Evolutionary conservation across 768 basidiomycete genomes (phyloP).

Genomic region (Rossbeevera mucosa): DNA sequence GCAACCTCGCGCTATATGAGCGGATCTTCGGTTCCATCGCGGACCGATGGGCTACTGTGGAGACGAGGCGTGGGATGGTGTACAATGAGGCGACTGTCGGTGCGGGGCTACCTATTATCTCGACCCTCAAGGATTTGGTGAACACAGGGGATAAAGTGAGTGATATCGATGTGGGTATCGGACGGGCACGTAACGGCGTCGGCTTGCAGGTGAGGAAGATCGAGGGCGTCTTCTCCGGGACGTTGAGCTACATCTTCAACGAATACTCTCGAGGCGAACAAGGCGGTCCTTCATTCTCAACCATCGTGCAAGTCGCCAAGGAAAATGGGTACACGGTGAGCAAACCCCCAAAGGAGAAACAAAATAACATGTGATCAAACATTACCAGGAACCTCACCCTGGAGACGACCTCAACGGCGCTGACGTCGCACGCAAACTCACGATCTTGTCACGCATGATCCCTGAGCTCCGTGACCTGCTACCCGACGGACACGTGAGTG

Average conservation of each 20-base stretch:
- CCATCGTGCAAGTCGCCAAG: constrained; percentile 82
- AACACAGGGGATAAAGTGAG: constrained; percentile 86
- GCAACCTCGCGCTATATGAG: constrained; percentile 60
- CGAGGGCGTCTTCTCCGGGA: constrained; percentile 97
- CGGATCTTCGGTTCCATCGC: constrained; percentile 51
- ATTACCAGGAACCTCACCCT: constrained; percentile 91
- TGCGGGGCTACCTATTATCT: constrained; percentile 89
- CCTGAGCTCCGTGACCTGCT: constrained; percentile 48
- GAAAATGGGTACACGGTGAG: constrained; percentile 92
- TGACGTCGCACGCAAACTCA: constrained; percentile 95
- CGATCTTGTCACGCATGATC: constrained; percentile 85
- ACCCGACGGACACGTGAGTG: constrained; percentile 73
- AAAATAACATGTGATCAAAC: constrained; percentile 23
- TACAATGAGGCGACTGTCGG: constrained; percentile 92
- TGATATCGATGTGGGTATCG: not conserved
- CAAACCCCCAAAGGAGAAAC: not conserved
- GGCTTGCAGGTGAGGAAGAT: constrained; percentile 68
- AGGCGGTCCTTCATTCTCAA: constrained; percentile 76
- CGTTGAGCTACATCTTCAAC: constrained; percentile 99
- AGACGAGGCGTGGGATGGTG: constrained; percentile 47
- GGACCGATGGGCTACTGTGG: not conserved
- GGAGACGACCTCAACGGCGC: constrained; percentile 95
- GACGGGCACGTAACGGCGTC: not conserved
- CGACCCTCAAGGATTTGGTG: constrained; percentile 88
- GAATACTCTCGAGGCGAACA: constrained; percentile 74